phyloP scores from a whole-genome alignment of 345 rosid species.

The Pistacia vera region DNA sequence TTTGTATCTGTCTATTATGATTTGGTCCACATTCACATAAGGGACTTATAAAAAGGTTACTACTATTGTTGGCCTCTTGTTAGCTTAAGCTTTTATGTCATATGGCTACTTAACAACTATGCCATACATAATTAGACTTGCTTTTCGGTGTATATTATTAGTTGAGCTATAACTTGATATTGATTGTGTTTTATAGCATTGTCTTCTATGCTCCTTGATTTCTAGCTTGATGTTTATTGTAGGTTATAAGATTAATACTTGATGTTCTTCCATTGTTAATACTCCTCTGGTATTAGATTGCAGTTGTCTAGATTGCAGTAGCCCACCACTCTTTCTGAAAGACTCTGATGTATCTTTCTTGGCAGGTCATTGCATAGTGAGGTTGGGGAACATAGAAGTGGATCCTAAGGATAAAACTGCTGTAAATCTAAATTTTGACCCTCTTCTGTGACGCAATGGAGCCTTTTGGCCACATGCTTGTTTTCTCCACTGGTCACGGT shows the following conservation, averaged over 20 bases:
- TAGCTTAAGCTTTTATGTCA: too few species aligned
- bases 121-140: neutral
- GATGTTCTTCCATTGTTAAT: neutral
- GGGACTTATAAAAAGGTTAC: too few species aligned
- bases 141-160: neutral
- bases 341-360: conserved; percentile 21
- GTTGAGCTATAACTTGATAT: neutral
- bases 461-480: conserved; percentile 68
- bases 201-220: neutral
- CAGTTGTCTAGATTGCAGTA: conserved; percentile 2
- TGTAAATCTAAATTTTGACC: conserved; percentile 36
- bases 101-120: too few species aligned
- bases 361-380: conserved; percentile 81
- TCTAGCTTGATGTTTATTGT: neutral
- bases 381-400: conserved; percentile 55
- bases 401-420: conserved; percentile 27
- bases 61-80: too few species aligned
- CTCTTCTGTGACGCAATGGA: conserved; percentile 78
- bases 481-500: conserved; percentile 96
- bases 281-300: neutral
- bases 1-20: too few species aligned
- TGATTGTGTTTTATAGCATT: neutral
- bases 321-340: neutral
- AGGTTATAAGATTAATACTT: neutral
- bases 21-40: too few species aligned